phyloP scores from a whole-genome alignment of 495 filamentous ascomycete species.

The Podospora fimiseda region DNA sequence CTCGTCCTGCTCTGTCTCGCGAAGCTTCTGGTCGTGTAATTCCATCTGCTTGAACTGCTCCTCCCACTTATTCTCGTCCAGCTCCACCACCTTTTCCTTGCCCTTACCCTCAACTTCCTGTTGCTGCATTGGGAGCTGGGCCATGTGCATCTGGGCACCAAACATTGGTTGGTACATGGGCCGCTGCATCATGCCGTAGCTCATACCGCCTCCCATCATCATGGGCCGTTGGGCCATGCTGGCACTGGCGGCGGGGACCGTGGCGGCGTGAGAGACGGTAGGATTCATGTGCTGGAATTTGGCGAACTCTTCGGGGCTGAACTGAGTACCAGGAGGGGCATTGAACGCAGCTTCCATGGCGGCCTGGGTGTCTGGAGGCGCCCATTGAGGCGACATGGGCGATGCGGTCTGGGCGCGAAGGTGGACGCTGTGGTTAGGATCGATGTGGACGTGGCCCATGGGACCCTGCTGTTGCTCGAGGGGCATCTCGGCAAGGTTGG shows the following conservation, averaged over 20 bases:
- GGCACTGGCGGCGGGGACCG: conserved; percentile 43
- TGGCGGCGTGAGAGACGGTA: conserved; percentile 26
- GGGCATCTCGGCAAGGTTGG: conserved; percentile 36
- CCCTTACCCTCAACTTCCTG: conserved; percentile 61
- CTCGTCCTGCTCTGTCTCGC: conserved; percentile 50
- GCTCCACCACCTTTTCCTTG: conserved; percentile 84
- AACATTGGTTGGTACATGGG: conserved; percentile 49
- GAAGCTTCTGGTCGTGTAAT: conserved; percentile 51
- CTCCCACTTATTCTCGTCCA: conserved; percentile 93
- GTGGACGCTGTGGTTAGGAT: conserved; percentile 25
- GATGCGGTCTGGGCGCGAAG: conserved; percentile 23
- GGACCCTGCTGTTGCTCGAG: conserved; percentile 31
- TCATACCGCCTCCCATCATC: conserved; percentile 44
- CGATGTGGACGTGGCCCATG: conserved; percentile 35
- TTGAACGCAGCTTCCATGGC: conserved; percentile 78
- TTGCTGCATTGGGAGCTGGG: conserved; percentile 26
- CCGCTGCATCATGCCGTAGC: conserved; percentile 36
- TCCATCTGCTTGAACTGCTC: conserved; percentile 89
- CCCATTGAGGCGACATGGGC: conserved; percentile 41
- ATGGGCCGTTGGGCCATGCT: conserved; percentile 41
- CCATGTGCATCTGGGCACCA: conserved; percentile 43
- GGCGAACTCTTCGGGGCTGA: conserved; percentile 79
- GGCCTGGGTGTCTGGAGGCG: conserved; percentile 54
- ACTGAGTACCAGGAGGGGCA: conserved; percentile 53
- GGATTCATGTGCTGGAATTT: conserved; percentile 69